phyloP scores from a whole-genome alignment of 768 basidiomycete species.

The Dioszegia crocea region DNA sequence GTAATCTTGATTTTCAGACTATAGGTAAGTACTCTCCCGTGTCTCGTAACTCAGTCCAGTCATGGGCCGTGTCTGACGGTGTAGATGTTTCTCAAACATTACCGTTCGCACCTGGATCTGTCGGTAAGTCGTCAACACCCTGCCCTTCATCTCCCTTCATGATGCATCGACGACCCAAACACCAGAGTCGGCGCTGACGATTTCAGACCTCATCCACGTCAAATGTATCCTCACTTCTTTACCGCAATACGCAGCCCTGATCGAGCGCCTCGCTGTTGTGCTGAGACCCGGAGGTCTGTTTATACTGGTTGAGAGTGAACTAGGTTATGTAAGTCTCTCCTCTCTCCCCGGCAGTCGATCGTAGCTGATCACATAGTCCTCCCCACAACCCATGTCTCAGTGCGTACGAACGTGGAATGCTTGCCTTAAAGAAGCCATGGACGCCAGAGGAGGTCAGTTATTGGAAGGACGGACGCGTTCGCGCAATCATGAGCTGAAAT shows the following conservation, averaged over 20 bases:
- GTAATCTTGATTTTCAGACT: constrained; percentile 39
- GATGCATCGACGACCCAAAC: not conserved
- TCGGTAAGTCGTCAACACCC: constrained; percentile 30
- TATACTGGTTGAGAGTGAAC: constrained; percentile 39
- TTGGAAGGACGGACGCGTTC: no score
- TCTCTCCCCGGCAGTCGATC: not conserved
- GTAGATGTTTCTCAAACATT: constrained; percentile 34
- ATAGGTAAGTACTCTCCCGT: no score
- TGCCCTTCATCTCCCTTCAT: no score
- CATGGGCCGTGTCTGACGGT: not conserved
- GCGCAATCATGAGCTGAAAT: constrained; percentile 13
- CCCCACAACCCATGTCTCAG: not conserved
- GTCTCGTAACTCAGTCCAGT: not conserved
- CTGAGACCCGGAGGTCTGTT: constrained; percentile 41
- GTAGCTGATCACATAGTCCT: not conserved
- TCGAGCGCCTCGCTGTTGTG: constrained; percentile 39
- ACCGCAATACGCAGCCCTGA: constrained; percentile 25
- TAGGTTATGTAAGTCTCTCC: constrained; percentile 28
- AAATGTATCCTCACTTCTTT: constrained; percentile 26
- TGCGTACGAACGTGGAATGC: constrained; percentile 26
- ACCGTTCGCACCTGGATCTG: constrained; percentile 20
- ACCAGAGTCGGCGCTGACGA: not conserved
- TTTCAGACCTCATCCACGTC: constrained; percentile 46
- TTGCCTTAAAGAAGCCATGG: constrained; percentile 25
- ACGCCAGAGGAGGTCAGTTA: constrained; percentile 17